Conservation (phyloP, 148 eudicot species). For the Polygonum maritimum region DNA sequence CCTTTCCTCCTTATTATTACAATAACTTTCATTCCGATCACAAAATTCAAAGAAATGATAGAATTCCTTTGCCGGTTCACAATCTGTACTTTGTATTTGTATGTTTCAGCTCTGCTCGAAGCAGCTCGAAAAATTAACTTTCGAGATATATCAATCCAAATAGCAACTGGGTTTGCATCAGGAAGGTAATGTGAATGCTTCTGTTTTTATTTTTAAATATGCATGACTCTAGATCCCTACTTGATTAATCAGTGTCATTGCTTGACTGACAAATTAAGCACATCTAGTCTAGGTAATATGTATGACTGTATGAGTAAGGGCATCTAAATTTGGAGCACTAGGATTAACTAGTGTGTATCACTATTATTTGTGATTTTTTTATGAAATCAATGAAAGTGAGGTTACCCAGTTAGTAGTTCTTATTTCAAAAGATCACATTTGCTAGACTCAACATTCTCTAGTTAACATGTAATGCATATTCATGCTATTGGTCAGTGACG, state of each 20-base stretch:
- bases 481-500: not conserved
- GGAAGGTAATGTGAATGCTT: conserved; percentile 41
- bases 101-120: conserved; percentile 78
- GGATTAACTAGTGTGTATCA: not conserved
- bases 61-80: not conserved
- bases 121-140: conserved; percentile 76
- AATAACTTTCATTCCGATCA: not conserved
- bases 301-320: not conserved
- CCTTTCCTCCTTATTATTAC: not conserved
- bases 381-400: too few species aligned
- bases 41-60: not conserved
- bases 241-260: not conserved
- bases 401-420: too few species aligned
- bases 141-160: conserved; percentile 48
- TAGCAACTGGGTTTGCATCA: conserved; percentile 84
- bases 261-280: not conserved
- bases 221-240: not conserved
- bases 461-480: not conserved
- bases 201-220: not conserved
- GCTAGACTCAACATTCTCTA: not conserved
- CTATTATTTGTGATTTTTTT: not conserved
- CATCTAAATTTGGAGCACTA: not conserved
- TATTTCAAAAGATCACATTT: not conserved
- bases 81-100: not conserved
- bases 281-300: not conserved